Conservation (phyloP, 1,284 basidiomycete genomes). For the Fistulina hepatica region DNA sequence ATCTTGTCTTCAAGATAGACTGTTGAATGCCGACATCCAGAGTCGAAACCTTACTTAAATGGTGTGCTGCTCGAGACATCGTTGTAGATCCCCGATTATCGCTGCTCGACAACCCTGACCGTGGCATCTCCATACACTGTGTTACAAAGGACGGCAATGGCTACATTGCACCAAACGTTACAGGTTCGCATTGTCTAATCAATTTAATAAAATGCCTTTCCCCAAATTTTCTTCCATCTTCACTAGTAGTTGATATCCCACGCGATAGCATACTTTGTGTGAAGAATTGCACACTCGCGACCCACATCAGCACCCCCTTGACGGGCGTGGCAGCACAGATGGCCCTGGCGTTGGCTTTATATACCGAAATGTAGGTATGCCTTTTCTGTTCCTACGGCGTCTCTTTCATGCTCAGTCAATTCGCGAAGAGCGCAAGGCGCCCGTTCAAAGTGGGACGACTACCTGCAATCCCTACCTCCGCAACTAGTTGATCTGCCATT, state of each 20-base stretch:
- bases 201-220: too few relatives aligned
- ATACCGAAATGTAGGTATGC: too few relatives aligned
- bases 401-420: slow-evolving; percentile 9
- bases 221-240: too few relatives aligned
- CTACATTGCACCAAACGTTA: slow-evolving; percentile 11
- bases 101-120: slow-evolving; percentile 25
- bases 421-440: slow-evolving; percentile 30
- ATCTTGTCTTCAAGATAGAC: too few relatives aligned
- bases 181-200: slow-evolving; percentile 2
- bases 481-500: slow-evolving; percentile 45
- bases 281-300: slow-evolving; percentile 39
- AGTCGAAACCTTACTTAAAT: slow-evolving; percentile 33
- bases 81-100: slow-evolving; percentile 35
- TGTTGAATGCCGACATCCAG: too few relatives aligned
- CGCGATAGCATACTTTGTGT: slow-evolving; percentile 54
- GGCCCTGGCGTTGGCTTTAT: slow-evolving; percentile 49
- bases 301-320: slow-evolving; percentile 33
- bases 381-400: slow-evolving; percentile 12
- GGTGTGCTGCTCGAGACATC: slow-evolving; percentile 36
- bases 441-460: slow-evolving; percentile 52
- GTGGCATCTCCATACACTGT: slow-evolving; percentile 33
- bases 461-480: slow-evolving; percentile 53
- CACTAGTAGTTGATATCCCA: slow-evolving; percentile 64
- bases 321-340: slow-evolving; percentile 50
- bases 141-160: slow-evolving; percentile 29